phyloP scores from a whole-genome alignment of 2,329 filamentous ascomycete genomes.

The Aspergillus sp. region DNA sequence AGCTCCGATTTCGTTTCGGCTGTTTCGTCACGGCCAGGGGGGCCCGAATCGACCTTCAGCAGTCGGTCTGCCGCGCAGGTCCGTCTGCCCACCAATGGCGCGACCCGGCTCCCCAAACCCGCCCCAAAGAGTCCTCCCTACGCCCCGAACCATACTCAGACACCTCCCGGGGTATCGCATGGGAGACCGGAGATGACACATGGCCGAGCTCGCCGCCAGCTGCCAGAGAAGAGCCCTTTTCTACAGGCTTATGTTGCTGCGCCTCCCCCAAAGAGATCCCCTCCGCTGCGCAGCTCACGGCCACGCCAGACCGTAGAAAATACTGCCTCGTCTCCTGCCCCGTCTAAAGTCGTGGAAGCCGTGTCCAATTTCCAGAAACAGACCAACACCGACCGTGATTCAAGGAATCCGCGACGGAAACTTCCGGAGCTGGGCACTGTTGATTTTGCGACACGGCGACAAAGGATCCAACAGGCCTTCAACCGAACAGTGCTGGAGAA shows the following conservation, averaged over 20 bases:
- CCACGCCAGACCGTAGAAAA: conserved; percentile 70
- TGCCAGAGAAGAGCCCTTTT: conserved; percentile 45
- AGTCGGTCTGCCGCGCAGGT: conserved; percentile 19
- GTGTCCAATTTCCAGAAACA: conserved; percentile 37
- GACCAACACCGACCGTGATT: conserved; percentile 22
- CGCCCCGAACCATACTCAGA: conserved; percentile 16
- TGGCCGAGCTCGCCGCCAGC: conserved; percentile 25
- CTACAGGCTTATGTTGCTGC: conserved; percentile 66
- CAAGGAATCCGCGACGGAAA: conserved; percentile 29
- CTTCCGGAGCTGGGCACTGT: conserved; percentile 62
- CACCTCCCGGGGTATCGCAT: conserved; percentile 25
- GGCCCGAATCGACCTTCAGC: conserved; percentile 25
- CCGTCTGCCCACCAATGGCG: conserved; percentile 30
- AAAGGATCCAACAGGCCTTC: conserved; percentile 76
- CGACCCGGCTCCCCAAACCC: conserved; percentile 34
- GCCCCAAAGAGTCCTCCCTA: conserved; percentile 21
- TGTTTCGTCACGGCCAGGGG: conserved; percentile 27
- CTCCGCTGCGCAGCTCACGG: conserved; percentile 68
- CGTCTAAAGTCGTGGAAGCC: conserved; percentile 54
- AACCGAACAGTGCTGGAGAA: conserved; percentile 71
- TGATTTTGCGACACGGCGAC: conserved; percentile 73
- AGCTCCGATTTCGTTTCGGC: conserved; percentile 34
- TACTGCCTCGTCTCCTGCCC: conserved; percentile 62
- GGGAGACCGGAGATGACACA: conserved; percentile 24
- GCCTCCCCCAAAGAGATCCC: conserved; percentile 63